phyloP scores from a whole-genome alignment of 169 alveolate species.

The Eimeria brunetti region DNA sequence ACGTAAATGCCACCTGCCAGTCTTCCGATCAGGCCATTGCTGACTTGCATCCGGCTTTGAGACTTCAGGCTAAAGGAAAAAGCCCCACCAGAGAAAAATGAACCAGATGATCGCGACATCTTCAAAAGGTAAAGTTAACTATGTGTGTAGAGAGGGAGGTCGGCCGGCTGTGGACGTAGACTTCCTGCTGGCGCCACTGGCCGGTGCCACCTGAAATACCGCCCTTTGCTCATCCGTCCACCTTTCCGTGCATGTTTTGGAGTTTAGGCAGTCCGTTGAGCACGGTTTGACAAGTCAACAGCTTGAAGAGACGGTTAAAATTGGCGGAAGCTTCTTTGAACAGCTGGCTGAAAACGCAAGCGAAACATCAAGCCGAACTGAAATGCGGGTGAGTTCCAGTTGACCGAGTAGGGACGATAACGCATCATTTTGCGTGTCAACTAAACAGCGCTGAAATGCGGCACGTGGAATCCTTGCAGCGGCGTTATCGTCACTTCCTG shows the following conservation, averaged over 20 bases:
- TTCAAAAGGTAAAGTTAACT: slow-evolving; percentile 8
- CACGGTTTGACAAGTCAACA: background rate
- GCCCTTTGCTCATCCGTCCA: background rate
- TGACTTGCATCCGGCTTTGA: background rate
- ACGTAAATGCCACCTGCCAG: background rate
- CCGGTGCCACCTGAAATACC: background rate
- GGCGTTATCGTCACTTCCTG: slow-evolving; percentile 59
- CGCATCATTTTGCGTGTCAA: background rate
- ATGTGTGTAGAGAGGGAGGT: background rate
- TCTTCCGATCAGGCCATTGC: background rate
- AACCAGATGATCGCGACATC: slow-evolving; percentile 5
- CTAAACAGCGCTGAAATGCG: background rate
- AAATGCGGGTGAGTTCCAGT: slow-evolving; percentile 11
- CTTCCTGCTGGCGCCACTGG: background rate
- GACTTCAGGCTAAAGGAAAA: slow-evolving; percentile 32
- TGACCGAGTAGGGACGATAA: background rate
- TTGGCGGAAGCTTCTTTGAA: slow-evolving; percentile 44
- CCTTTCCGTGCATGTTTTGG: background rate
- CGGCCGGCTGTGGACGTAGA: background rate
- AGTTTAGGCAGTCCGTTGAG: slow-evolving; percentile 10
- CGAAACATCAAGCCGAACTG: slow-evolving; percentile 19
- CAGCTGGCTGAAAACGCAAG: slow-evolving; percentile 32
- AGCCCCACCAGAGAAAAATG: background rate
- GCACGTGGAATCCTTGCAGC: slow-evolving; percentile 14
- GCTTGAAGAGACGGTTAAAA: slow-evolving; percentile 25